phyloP scores from a whole-genome alignment of 805 yeast species.

The Metahyphopichia silvanorum region DNA sequence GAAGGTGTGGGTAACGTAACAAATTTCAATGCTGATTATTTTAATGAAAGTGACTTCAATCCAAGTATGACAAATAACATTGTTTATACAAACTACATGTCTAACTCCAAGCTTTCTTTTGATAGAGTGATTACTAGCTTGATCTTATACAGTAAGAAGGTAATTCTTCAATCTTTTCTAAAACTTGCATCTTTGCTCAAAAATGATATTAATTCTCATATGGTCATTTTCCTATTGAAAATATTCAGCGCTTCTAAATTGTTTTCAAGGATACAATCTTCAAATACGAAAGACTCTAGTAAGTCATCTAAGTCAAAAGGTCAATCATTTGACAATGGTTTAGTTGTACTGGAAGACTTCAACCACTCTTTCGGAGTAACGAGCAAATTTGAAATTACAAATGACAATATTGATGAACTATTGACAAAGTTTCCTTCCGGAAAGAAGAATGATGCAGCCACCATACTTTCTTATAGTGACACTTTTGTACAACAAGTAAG shows the following conservation, averaged over 20 bases:
- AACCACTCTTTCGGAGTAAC: constrained; percentile 53
- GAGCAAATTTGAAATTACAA: constrained; percentile 36
- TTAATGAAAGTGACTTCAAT: constrained; percentile 29
- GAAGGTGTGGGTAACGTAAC: constrained; percentile 31
- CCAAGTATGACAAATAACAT: constrained; percentile 26
- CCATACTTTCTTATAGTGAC: constrained; percentile 4
- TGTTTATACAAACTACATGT: constrained; percentile 22
- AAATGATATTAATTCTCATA: constrained; percentile 39
- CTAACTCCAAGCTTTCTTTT: constrained; percentile 14
- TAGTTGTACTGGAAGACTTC: constrained; percentile 43
- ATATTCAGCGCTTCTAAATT: constrained; percentile 35
- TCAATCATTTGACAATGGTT: constrained; percentile 9
- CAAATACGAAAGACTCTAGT: constrained; percentile 11
- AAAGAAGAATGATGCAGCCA: background rate
- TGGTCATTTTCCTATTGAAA: constrained; percentile 36
- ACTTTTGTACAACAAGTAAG: constrained; percentile 13
- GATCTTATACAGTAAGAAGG: constrained; percentile 34
- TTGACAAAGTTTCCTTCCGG: constrained; percentile 17
- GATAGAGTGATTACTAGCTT: constrained; percentile 28
- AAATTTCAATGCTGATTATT: constrained; percentile 21
- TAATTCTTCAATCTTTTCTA: constrained; percentile 33
- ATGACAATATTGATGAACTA: constrained; percentile 33
- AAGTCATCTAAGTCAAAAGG: constrained; percentile 17
- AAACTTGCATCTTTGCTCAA: constrained; percentile 29
- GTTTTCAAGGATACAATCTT: constrained; percentile 17